A percentile compares a stretch with the other conserved stretches of the same genome.
phyloP scores from a whole-genome alignment of 2,329 filamentous ascomycete genomes.

The Didymella sp. region DNA sequence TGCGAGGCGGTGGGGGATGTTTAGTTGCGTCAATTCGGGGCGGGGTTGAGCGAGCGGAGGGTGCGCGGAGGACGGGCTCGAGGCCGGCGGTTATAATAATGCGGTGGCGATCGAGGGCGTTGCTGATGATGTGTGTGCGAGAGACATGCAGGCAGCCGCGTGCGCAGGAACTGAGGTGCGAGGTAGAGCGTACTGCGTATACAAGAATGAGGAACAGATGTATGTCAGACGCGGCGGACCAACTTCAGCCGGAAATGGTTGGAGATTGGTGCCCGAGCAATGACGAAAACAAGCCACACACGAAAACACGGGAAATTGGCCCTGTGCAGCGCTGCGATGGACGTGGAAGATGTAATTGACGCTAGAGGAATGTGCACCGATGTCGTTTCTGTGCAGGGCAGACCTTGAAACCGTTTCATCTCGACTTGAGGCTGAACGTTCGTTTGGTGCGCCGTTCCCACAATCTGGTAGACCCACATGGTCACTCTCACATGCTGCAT shows the following conservation, averaged over 20 bases:
- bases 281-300: constrained; percentile 11
- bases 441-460: constrained; percentile 4
- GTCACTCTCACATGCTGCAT: constrained; percentile 15
- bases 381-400: background rate
- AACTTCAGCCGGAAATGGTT: constrained; percentile 8
- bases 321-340: background rate
- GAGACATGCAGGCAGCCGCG: constrained; percentile 6
- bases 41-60: constrained; percentile 4
- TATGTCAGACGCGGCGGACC: constrained; percentile 17
- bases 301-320: background rate
- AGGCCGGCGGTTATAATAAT: background rate
- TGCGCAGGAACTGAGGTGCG: background rate
- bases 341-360: background rate
- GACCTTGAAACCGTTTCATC: background rate
- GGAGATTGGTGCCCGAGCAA: constrained; percentile 13
- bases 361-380: no score
- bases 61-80: background rate
- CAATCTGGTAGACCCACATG: constrained; percentile 7
- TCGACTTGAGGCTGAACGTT: background rate
- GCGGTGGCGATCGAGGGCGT: background rate
- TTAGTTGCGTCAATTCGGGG: background rate
- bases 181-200: background rate
- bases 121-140: background rate
- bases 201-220: constrained; percentile 1
- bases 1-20: background rate